phyloP scores from a whole-genome alignment of 805 yeast species.

The Pichia scutulata region DNA sequence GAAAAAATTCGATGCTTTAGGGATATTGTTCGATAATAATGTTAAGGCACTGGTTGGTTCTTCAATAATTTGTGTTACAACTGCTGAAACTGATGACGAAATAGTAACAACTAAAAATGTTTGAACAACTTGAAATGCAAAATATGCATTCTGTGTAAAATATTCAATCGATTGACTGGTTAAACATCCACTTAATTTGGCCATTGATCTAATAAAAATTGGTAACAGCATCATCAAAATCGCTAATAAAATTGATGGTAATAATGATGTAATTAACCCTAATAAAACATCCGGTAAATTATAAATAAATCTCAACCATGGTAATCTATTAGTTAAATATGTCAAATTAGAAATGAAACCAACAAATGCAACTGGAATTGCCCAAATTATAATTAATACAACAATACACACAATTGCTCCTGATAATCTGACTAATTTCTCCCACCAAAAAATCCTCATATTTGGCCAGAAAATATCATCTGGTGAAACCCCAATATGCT shows the following conservation, averaged over 20 bases:
- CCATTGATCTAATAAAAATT: constrained; percentile 55
- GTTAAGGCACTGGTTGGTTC: constrained; percentile 52
- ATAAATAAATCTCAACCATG: constrained; percentile 49
- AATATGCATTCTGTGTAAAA: constrained; percentile 60
- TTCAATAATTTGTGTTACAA: constrained; percentile 52
- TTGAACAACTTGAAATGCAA: constrained; percentile 64
- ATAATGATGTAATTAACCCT: constrained; percentile 60
- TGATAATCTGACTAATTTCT: constrained; percentile 46
- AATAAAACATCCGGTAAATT: constrained; percentile 44
- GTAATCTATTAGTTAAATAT: constrained; percentile 48
- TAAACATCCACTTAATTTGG: constrained; percentile 49
- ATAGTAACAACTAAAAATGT: constrained; percentile 65
- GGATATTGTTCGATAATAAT: constrained; percentile 58
- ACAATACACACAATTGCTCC: constrained; percentile 46
- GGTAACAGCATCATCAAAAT: constrained; percentile 62
- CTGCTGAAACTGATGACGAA: constrained; percentile 64
- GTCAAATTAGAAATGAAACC: constrained; percentile 67
- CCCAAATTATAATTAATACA: constrained; percentile 59
- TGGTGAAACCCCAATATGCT: constrained; percentile 57
- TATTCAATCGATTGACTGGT: constrained; percentile 52
- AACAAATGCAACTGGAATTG: constrained; percentile 72
- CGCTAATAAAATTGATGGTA: constrained; percentile 62
- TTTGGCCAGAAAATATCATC: constrained; percentile 61
- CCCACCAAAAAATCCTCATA: constrained; percentile 78
- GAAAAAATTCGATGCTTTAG: constrained; percentile 66